Conservation (phyloP, 1,139 yeast species). For the Debaryomyces sp. region DNA sequence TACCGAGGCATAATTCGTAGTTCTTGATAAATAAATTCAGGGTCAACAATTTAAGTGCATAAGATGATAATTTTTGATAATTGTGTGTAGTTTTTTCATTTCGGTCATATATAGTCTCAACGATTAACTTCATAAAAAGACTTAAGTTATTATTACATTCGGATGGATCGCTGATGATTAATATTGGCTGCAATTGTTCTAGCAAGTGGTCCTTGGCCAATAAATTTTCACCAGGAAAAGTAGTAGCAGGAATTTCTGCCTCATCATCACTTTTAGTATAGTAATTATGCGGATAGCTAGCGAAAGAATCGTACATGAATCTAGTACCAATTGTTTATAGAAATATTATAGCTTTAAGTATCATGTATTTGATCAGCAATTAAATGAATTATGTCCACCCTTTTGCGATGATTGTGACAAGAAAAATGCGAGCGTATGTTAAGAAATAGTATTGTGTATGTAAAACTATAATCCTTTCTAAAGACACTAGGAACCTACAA, state of each 20-base stretch:
- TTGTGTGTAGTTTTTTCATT: constrained; percentile 17
- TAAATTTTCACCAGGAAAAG: constrained; percentile 7
- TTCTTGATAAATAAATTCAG: constrained; percentile 47
- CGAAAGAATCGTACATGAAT: constrained; percentile 1
- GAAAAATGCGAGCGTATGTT: not conserved
- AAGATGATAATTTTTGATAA: constrained; percentile 37
- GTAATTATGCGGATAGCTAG: not conserved
- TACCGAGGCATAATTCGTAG: constrained; percentile 41
- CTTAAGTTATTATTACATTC: constrained; percentile 47
- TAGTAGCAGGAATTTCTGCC: constrained; percentile 6
- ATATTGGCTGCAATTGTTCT: constrained; percentile 23
- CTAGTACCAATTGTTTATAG: not conserved
- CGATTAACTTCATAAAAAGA: constrained; percentile 35
- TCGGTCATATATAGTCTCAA: constrained; percentile 27
- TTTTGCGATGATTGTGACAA: not conserved
- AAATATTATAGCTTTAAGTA: not conserved
- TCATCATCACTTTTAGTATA: not conserved
- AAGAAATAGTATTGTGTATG: not conserved
- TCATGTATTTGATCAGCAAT: not conserved
- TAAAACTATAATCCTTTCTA: not conserved
- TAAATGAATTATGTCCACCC: constrained; percentile 2
- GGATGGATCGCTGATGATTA: constrained; percentile 41
- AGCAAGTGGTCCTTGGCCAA: constrained; percentile 12
- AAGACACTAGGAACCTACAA: constrained; percentile 6
- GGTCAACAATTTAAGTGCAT: constrained; percentile 38